These are phyloP conservation scores for Camellia oleifera DNA, from an alignment of 179 eudicot species.

Conservation along the genomic window DNA sequence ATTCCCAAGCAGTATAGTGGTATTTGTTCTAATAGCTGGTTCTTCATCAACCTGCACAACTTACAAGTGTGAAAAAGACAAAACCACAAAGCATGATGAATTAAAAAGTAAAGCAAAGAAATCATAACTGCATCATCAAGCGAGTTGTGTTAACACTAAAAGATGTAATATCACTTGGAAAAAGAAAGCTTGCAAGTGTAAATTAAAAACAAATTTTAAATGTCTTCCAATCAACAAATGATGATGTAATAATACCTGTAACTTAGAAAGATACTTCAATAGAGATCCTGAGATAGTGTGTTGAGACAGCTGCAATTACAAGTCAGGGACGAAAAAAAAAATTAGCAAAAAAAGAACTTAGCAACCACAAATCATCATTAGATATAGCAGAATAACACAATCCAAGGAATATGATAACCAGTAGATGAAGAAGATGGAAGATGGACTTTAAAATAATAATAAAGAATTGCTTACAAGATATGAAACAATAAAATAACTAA, in stretches of 20 bases:
- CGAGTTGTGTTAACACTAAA: background rate
- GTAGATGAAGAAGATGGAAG: no score
- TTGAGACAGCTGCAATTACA: slow-evolving; percentile 78
- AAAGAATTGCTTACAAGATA: no score
- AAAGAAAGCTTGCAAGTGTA: background rate
- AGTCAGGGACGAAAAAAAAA: slow-evolving; percentile 5
- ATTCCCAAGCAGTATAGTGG: slow-evolving; percentile 94
- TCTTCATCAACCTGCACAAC: slow-evolving; percentile 90
- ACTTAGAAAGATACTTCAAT: slow-evolving; percentile 91
- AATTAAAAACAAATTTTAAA: background rate
- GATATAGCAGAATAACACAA: background rate
- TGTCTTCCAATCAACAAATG: slow-evolving; percentile 12
- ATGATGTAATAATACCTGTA: slow-evolving; percentile 69
- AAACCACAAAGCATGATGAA: slow-evolving; percentile 11
- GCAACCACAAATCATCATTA: background rate
- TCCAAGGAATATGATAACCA: background rate
- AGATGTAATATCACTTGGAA: background rate
- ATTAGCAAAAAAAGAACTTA: background rate
- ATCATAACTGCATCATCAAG: background rate
- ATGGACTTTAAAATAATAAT: no score
- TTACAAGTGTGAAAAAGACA: slow-evolving; percentile 19
- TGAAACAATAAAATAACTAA: no score
- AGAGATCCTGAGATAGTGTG: slow-evolving; percentile 92
- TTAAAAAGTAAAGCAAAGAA: background rate
- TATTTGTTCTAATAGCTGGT: slow-evolving; percentile 97